Conservation (phyloP, 768 basidiomycete genomes). For the Omphalotus guepiniiformis region DNA sequence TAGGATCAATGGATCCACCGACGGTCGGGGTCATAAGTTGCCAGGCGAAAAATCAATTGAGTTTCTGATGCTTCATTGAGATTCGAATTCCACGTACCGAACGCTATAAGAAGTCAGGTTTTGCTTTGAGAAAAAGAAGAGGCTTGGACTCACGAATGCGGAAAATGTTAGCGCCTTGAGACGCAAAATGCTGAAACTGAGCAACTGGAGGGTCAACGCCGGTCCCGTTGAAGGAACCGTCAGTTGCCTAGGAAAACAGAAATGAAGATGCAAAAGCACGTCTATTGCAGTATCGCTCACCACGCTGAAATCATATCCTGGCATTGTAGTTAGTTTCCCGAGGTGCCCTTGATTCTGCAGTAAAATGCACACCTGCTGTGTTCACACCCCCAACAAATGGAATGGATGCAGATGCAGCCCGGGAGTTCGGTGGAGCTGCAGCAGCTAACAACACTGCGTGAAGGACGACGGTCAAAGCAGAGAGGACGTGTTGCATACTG, state of each 20-base stretch:
- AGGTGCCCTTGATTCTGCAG: too few relatives aligned
- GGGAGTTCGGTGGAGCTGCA: conserved; percentile 18
- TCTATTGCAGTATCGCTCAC: conserved; percentile 19
- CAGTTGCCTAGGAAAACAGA: conserved; percentile 26
- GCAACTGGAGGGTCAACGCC: conserved; percentile 33
- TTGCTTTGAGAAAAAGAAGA: too few relatives aligned
- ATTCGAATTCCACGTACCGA: conserved; percentile 21
- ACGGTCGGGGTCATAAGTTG: conserved; percentile 47
- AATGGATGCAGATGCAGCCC: conserved; percentile 18
- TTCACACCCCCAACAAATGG: conserved; percentile 46
- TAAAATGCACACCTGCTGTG: too few relatives aligned
- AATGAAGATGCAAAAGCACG: not conserved
- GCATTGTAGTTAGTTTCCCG: too few relatives aligned
- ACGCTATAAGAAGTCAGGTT: conserved; percentile 24
- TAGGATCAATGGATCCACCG: conserved; percentile 41
- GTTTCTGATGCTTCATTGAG: conserved; percentile 12
- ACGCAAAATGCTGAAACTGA: conserved; percentile 46
- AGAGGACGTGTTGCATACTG: too few relatives aligned
- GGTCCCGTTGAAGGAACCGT: conserved; percentile 41
- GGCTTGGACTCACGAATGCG: conserved; percentile 20
- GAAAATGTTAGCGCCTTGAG: conserved; percentile 46
- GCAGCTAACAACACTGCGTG: too few relatives aligned
- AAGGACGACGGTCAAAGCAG: too few relatives aligned
- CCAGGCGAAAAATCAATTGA: conserved; percentile 35
- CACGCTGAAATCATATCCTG: conserved; percentile 41